Evolutionary conservation across 495 filamentous ascomycete genomes (phyloP), one percentile per base, ranked within the genome.

Genomic region (Polyplosphaeria fusca): DNA sequence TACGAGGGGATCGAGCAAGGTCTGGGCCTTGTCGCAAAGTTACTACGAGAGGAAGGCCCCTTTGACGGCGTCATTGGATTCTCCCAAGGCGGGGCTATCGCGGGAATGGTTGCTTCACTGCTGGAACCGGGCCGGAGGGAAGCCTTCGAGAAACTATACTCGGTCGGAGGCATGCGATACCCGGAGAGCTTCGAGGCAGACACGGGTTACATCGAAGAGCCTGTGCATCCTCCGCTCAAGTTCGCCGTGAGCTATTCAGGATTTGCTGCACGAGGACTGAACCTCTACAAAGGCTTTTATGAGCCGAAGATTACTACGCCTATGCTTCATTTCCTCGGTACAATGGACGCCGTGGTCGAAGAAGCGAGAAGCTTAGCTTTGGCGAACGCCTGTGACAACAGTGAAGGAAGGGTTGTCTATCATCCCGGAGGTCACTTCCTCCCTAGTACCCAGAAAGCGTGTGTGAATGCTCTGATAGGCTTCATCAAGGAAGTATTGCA

Each of bases 401-500:
- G 72, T 9, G 79, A 73, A 58, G 66, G 73, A 16, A 68, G 69
- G 44, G 83, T 91, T 27, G 79, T 95, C 35, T 84, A 80, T 62
- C 93, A 97, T 76, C 92, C 93, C 2, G 93, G 93, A 13, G 92
- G 93, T 0, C 93, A 98, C 71, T 95, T 92, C 67, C 76, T 98
- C 65, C 93, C 93, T 0, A 82, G 70, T 47, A 70, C 86, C 47
- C 80, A 82, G 62, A 86, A 86, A 73, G 83, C 87, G 57, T 95
- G 86, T 80, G 81, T 86, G 35, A 82, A 83, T 74, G 83, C 80
- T 42, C 70, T 92, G 46, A 82, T 84, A 35, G 80, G 76, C 24
- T 98, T 95, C 72, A 79, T 96, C 24, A 78, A 74, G 71, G 81
- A 84, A 60, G 76, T 76, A 54, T 65, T 82, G 66, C 76, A 61